These are phyloP conservation scores for Aspergillus pseudoviridinutans DNA, from an alignment of 2,329 filamentous ascomycete genomes.

Conservation along the genomic window DNA sequence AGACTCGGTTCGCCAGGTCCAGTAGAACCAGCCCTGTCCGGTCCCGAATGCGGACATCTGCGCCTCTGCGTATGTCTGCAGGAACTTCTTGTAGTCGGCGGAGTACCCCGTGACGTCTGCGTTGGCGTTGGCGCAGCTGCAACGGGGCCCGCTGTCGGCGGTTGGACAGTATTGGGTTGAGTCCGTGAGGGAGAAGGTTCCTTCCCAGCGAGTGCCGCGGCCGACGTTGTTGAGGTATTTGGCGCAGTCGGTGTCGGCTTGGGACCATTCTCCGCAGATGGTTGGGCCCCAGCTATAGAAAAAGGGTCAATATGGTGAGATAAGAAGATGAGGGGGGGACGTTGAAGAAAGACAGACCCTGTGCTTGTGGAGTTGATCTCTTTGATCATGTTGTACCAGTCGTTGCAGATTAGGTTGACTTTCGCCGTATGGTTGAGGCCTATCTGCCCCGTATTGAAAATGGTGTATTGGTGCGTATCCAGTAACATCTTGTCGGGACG, in stretches of 20 bases:
- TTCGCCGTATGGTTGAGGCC: constrained; percentile 76
- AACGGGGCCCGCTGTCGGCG: constrained; percentile 52
- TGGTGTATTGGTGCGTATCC: constrained; percentile 98
- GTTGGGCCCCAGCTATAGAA: constrained; percentile 71
- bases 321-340: neutral
- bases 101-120: constrained; percentile 66
- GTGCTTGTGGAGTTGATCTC: constrained; percentile 67
- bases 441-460: constrained; percentile 90
- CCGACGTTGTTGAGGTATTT: constrained; percentile 83
- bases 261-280: constrained; percentile 93
- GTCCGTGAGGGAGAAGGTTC: constrained; percentile 67
- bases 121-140: constrained; percentile 73
- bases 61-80: constrained; percentile 86
- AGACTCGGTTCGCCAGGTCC: constrained; percentile 92
- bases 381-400: constrained; percentile 76
- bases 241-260: constrained; percentile 95
- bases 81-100: constrained; percentile 73
- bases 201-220: constrained; percentile 86
- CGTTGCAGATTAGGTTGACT: constrained; percentile 79
- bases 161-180: constrained; percentile 71
- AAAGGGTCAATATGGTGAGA: constrained; percentile 1
- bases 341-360: constrained; percentile 46
- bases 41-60: constrained; percentile 94
- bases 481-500: constrained; percentile 68
- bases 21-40: constrained; percentile 98